These are phyloP conservation scores for Avena eriantha DNA, from an alignment of 176 grass and related monocot species.

Conservation along the genomic window DNA sequence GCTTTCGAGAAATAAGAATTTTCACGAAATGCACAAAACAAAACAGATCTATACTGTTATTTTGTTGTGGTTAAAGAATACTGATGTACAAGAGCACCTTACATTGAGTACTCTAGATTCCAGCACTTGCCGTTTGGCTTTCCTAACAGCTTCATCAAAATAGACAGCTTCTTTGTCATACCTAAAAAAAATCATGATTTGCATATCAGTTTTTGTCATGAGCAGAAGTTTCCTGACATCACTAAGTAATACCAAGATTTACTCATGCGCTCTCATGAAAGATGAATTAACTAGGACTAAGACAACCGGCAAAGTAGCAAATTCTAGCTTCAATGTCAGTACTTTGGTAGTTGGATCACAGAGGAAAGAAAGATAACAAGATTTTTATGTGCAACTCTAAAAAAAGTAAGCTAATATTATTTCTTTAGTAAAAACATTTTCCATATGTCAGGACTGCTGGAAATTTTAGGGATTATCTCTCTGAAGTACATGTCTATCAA, in stretches of 20 bases:
- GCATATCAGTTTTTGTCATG: constrained; percentile 33
- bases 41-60: not conserved
- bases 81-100: constrained; percentile 34
- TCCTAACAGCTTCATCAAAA: constrained; percentile 96
- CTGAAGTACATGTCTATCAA: constrained; percentile 24
- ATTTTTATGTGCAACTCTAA: constrained; percentile 18
- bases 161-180: constrained; percentile 93
- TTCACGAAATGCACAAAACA: not conserved
- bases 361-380: constrained; percentile 26
- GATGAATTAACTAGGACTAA: constrained; percentile 1
- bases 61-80: constrained; percentile 10
- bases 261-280: no score
- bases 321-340: constrained; percentile 22
- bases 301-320: constrained; percentile 21
- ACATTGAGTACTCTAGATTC: constrained; percentile 85
- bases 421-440: not conserved
- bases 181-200: constrained; percentile 52
- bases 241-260: not conserved
- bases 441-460: not conserved
- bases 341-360: constrained; percentile 9
- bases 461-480: constrained; percentile 13
- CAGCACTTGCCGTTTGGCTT: constrained; percentile 76
- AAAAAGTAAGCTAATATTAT: constrained; percentile 1
- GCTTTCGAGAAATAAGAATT: not conserved
- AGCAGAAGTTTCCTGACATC: not conserved